phyloP scores from a whole-genome alignment of 768 basidiomycete genomes.

The Baorangia bicolor region DNA sequence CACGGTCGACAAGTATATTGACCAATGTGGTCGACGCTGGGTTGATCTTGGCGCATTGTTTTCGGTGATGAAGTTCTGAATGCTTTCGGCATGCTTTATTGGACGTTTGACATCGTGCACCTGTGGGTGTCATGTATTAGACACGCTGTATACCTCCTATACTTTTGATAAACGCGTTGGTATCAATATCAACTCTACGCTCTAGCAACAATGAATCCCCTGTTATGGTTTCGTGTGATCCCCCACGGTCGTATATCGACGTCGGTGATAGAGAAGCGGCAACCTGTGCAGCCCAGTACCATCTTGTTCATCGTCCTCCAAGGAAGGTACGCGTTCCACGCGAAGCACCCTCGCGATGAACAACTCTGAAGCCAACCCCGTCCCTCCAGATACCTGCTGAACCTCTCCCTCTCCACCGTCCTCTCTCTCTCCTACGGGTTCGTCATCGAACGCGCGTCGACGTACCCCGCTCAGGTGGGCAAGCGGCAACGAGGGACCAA shows the following conservation, averaged over 20 bases:
- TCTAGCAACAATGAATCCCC: neutral
- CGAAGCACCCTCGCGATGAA: conserved; percentile 79
- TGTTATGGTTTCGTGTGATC: conserved; percentile 20
- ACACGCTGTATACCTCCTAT: conserved; percentile 6
- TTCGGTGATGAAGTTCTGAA: conserved; percentile 70
- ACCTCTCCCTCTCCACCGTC: conserved; percentile 2
- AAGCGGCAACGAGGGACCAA: conserved; percentile 60
- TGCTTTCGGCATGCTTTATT: neutral
- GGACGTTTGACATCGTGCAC: neutral
- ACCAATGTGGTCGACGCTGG: conserved; percentile 86
- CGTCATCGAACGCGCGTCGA: neutral
- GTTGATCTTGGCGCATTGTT: conserved; percentile 81
- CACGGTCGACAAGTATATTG: conserved; percentile 77
- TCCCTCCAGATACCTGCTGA: conserved; percentile 24
- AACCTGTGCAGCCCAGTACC: conserved; percentile 32
- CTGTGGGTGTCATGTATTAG: conserved; percentile 2
- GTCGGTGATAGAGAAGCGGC: conserved; percentile 66
- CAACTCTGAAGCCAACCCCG: conserved; percentile 58
- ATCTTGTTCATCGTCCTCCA: conserved; percentile 16
- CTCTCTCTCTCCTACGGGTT: neutral
- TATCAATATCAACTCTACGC: conserved; percentile 1
- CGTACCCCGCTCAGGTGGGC: conserved; percentile 49
- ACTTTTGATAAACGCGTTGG: neutral
- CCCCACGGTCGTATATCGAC: conserved; percentile 53
- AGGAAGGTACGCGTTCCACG: conserved; percentile 45